These are phyloP conservation scores for Yarrowia galli DNA, from an alignment of 1,139 yeast species.

Conservation along the genomic window DNA sequence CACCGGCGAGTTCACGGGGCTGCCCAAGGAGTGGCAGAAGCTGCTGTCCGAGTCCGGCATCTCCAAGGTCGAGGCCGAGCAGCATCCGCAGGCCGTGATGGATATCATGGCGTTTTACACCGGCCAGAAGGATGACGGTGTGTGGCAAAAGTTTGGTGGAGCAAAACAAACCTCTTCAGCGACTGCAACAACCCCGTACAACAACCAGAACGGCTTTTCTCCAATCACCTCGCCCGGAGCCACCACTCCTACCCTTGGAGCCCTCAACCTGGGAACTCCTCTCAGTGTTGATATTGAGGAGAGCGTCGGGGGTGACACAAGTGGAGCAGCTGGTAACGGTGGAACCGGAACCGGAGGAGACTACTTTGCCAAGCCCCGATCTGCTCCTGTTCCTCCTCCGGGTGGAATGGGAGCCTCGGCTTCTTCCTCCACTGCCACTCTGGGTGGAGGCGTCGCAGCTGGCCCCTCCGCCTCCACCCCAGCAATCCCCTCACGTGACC, in stretches of 20 bases:
- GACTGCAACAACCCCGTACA: conserved; percentile 16
- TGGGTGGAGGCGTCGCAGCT: not conserved
- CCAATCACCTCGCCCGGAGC: conserved; percentile 21
- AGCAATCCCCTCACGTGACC: conserved; percentile 15
- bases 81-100: conserved; percentile 92
- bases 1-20: conserved; percentile 87
- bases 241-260: conserved; percentile 25
- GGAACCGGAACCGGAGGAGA: not conserved
- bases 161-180: not conserved
- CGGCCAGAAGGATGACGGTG: conserved; percentile 68
- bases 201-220: conserved; percentile 32
- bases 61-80: conserved; percentile 80
- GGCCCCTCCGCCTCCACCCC: no score
- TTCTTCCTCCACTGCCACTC: conserved; percentile 4
- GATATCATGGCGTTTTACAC: conserved; percentile 91
- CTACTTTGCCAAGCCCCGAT: conserved; percentile 41
- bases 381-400: conserved; percentile 47
- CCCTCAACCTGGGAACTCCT: conserved; percentile 15
- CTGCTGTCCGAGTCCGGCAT: conserved; percentile 86
- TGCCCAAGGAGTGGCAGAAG: conserved; percentile 92
- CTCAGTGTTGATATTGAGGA: not conserved
- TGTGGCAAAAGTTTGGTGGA: conserved; percentile 73
- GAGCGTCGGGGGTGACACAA: not conserved
- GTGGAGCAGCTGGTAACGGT: not conserved
- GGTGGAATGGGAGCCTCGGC: conserved; percentile 1